These are phyloP conservation scores for Theileria parva DNA, from an alignment of 169 alveolate genomes.

Conservation along the genomic window DNA sequence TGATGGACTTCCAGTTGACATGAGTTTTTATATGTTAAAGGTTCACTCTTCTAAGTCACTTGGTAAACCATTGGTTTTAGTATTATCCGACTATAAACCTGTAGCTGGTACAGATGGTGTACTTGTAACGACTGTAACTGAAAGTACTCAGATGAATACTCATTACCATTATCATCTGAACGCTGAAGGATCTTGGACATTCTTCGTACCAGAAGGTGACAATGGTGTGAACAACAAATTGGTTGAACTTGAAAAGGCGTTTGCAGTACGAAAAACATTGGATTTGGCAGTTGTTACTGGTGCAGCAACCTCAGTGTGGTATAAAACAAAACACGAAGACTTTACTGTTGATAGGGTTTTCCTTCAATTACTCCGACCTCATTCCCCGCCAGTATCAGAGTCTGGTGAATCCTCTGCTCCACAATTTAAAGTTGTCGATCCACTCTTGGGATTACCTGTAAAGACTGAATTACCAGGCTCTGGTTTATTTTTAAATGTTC, in stretches of 20 bases:
- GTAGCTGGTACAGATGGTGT: not conserved
- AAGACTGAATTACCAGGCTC: not conserved
- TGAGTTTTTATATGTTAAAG: not conserved
- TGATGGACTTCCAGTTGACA: constrained; percentile 3
- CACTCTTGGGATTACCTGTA: not conserved
- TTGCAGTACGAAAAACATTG: not conserved
- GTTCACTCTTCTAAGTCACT: not conserved
- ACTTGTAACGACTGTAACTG: not conserved
- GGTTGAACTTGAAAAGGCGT: not conserved
- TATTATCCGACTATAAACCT: not conserved
- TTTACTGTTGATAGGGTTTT: not conserved
- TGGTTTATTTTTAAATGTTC: not conserved
- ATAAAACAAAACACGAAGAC: not conserved
- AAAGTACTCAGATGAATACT: not conserved
- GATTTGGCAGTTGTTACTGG: constrained; percentile 2
- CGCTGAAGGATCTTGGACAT: constrained; percentile 1
- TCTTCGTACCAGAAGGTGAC: not conserved
- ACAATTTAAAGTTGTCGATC: not conserved
- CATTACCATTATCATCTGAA: not conserved
- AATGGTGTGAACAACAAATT: not conserved
- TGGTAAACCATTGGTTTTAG: not conserved
- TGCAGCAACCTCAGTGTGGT: not conserved
- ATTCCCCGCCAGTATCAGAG: not conserved
- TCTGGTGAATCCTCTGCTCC: not conserved
- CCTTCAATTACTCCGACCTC: not conserved